Evolutionary conservation across 2,329 filamentous ascomycete species (phyloP).

Genomic region (Aureobasidium melanogenum): DNA sequence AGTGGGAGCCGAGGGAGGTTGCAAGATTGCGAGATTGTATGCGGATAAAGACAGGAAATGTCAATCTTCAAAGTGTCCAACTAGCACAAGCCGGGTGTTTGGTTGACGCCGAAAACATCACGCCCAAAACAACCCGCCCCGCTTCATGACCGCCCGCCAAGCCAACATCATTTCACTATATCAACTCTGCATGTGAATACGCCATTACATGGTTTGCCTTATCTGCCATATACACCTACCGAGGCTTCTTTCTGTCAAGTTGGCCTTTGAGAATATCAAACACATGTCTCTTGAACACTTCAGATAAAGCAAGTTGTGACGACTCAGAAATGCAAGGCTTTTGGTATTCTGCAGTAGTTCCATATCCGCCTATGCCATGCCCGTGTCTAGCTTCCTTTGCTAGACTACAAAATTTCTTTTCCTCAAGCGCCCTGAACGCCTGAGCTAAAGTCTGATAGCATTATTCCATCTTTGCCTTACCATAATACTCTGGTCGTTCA

Average conservation of each 20-base stretch:
- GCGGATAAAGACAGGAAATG: not conserved
- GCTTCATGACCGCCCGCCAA: not conserved
- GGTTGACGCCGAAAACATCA: constrained; percentile 1
- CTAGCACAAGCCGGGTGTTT: constrained; percentile 1
- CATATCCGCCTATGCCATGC: not conserved
- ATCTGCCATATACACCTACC: not conserved
- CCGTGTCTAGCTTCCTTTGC: not conserved
- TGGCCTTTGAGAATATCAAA: too few relatives aligned
- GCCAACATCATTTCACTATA: not conserved
- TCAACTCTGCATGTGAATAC: not conserved
- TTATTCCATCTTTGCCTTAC: not conserved
- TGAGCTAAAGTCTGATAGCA: not conserved
- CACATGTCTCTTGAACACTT: not conserved
- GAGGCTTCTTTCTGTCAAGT: too few relatives aligned
- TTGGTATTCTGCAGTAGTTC: not conserved
- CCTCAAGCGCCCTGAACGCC: not conserved
- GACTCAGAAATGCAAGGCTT: not conserved
- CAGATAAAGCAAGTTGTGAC: too few relatives aligned
- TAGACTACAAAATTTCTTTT: not conserved
- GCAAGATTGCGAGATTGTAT: not conserved
- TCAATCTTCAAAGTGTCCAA: not conserved
- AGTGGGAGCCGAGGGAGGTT: not conserved
- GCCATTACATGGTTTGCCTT: not conserved
- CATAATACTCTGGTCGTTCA: not conserved
- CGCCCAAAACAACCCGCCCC: not conserved